A percentile compares a stretch with the other conserved stretches of the same genome.
These are phyloP conservation scores for Tirmania nivea DNA, from an alignment of 495 filamentous ascomycete genomes.

Conservation along the genomic window DNA sequence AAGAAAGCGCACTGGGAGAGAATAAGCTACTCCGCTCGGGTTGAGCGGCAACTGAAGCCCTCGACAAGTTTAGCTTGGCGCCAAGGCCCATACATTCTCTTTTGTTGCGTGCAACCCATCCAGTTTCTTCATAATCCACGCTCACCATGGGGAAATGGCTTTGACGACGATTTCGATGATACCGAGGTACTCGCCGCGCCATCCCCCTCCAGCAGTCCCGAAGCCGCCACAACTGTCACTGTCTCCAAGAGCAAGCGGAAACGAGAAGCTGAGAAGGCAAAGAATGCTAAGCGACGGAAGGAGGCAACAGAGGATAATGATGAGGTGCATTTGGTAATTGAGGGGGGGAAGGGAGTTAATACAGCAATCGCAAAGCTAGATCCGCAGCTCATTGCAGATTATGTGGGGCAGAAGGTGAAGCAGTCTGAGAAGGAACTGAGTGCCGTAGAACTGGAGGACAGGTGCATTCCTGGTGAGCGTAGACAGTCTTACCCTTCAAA, in stretches of 20 bases:
- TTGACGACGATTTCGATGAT: slow-evolving; percentile 14
- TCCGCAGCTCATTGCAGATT: slow-evolving; percentile 58
- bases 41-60: too few species aligned
- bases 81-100: neutral
- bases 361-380: slow-evolving; percentile 64
- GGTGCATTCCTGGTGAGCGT: slow-evolving; percentile 52
- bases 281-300: slow-evolving; percentile 34
- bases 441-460: slow-evolving; percentile 59
- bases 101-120: neutral
- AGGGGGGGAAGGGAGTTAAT: slow-evolving; percentile 33
- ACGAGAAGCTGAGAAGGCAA: slow-evolving; percentile 29
- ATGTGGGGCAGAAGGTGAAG: slow-evolving; percentile 55
- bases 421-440: slow-evolving; percentile 62
- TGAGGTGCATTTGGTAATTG: slow-evolving; percentile 35
- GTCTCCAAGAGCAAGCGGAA: slow-evolving; percentile 26
- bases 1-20: too few species aligned
- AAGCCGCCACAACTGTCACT: neutral
- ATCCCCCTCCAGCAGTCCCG: neutral
- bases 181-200: neutral
- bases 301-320: slow-evolving; percentile 33
- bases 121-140: neutral
- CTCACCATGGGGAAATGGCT: slow-evolving; percentile 2
- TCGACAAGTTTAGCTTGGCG: too few species aligned
- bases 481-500: neutral
- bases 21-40: too few species aligned